Percentiles rank a stretch among this genome's conserved stretches.
Evolutionary conservation across 306 rosid species (phyloP).

Genomic region (Luffa acutangula): DNA sequence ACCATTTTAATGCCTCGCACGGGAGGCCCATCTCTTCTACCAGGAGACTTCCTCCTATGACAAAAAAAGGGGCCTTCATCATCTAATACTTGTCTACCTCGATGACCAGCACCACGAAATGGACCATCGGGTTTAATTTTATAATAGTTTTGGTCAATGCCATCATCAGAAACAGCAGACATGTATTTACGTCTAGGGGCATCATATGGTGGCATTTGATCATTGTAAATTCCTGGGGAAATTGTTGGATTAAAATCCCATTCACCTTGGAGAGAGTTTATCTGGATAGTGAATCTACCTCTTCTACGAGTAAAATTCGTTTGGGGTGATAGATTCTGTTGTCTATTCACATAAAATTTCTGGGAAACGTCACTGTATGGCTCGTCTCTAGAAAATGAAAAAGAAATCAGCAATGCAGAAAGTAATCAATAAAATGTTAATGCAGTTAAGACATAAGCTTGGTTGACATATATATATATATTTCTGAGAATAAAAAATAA

Average conservation of each 20-base stretch:
- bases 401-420: not conserved
- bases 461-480: not conserved
- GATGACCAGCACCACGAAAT: slow-evolving; percentile 48
- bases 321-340: slow-evolving; percentile 48
- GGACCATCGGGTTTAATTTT: slow-evolving; percentile 42
- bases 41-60: slow-evolving; percentile 65
- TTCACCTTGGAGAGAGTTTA: slow-evolving; percentile 31
- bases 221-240: slow-evolving; percentile 30
- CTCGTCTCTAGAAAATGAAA: slow-evolving; percentile 53
- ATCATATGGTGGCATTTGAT: slow-evolving; percentile 52
- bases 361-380: slow-evolving; percentile 36
- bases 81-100: slow-evolving; percentile 53
- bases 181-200: slow-evolving; percentile 53
- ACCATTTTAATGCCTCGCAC: slow-evolving; percentile 36
- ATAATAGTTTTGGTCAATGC: slow-evolving; percentile 38
- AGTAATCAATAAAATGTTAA: not conserved
- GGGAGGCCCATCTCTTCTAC: slow-evolving; percentile 31
- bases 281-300: slow-evolving; percentile 37
- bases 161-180: slow-evolving; percentile 35
- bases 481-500: not conserved
- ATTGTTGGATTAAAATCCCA: slow-evolving; percentile 47
- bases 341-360: slow-evolving; percentile 58
- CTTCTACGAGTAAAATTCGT: slow-evolving; percentile 58
- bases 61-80: slow-evolving; percentile 35
- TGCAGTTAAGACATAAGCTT: not conserved